A percentile compares a stretch with the other conserved stretches of the same genome.
These are phyloP conservation scores for Fusarium nygamai DNA, from an alignment of 2,329 filamentous ascomycete genomes.

Conservation along the genomic window DNA sequence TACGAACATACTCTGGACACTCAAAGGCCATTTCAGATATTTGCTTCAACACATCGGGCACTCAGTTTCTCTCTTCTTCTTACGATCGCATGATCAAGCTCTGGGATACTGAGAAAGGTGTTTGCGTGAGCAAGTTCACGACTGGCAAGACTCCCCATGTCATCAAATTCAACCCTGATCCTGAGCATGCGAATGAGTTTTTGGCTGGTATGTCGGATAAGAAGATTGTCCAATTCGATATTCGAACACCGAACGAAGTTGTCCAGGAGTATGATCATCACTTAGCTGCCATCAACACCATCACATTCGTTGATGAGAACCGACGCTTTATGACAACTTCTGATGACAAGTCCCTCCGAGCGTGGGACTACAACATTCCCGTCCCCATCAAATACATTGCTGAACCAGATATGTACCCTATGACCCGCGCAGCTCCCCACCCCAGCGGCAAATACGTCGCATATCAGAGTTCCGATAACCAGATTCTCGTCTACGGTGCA, in stretches of 20 bases:
- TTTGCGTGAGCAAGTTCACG: conserved; percentile 87
- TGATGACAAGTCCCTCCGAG: conserved; percentile 94
- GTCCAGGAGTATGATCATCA: conserved; percentile 99
- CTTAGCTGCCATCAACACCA: conserved; percentile 95
- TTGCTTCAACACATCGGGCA: conserved; percentile 84
- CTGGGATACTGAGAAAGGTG: conserved; percentile 96
- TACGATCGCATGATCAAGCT: conserved; percentile 97
- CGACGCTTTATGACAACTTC: conserved; percentile 97
- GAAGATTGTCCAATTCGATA: conserved; percentile 98
- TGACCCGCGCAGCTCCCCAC: conserved; percentile 86
- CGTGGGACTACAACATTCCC: conserved; percentile 98
- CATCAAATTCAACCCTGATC: conserved; percentile 88
- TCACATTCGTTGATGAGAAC: conserved; percentile 94
- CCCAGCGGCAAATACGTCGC: conserved; percentile 94
- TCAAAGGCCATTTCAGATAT: conserved; percentile 90
- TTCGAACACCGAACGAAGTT: conserved; percentile 76
- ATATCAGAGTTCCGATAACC: conserved; percentile 94
- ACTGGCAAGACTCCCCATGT: conserved; percentile 97
- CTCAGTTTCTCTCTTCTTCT: conserved; percentile 87
- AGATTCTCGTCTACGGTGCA: conserved; percentile 93
- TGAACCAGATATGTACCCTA: conserved; percentile 96
- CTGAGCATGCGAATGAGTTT: conserved; percentile 85
- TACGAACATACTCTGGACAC: conserved; percentile 93
- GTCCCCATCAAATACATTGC: conserved; percentile 99
- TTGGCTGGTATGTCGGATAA: conserved; percentile 98